These are phyloP conservation scores for Phaeosphaeria sp. DNA, from an alignment of 2,329 filamentous ascomycete genomes.

Conservation along the genomic window DNA sequence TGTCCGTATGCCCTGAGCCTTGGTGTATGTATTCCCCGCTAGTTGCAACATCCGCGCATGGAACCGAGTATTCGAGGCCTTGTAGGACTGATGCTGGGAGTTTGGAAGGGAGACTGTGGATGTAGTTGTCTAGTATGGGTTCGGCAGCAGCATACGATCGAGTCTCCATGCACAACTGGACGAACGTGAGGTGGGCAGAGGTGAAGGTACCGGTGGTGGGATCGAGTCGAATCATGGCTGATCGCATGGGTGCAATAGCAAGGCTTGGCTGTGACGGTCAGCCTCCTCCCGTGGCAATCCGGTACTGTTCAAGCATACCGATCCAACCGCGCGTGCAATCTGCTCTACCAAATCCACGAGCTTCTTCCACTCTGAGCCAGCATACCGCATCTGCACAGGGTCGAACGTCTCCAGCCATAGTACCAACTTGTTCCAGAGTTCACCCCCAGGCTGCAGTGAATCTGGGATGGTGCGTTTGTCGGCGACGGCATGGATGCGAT, in stretches of 20 bases:
- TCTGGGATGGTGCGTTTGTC: slow-evolving; percentile 49
- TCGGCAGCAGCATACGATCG: slow-evolving; percentile 62
- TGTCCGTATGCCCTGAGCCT: slow-evolving; percentile 63
- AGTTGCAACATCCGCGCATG: slow-evolving; percentile 50
- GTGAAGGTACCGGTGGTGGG: slow-evolving; percentile 71
- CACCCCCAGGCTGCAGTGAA: slow-evolving; percentile 51
- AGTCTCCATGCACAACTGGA: slow-evolving; percentile 63
- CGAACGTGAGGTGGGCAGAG: slow-evolving; percentile 64
- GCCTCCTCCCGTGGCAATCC: neutral
- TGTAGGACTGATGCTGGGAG: slow-evolving; percentile 36
- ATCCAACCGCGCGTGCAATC: slow-evolving; percentile 38
- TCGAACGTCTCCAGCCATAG: slow-evolving; percentile 59
- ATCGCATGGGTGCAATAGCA: slow-evolving; percentile 49
- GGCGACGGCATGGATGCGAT: slow-evolving; percentile 51
- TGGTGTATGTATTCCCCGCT: slow-evolving; percentile 66
- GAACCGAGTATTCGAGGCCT: slow-evolving; percentile 46
- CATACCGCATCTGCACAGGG: slow-evolving; percentile 61
- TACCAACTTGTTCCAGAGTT: slow-evolving; percentile 58
- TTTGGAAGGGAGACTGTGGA: slow-evolving; percentile 67
- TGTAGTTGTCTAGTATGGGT: slow-evolving; percentile 67
- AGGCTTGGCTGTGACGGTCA: slow-evolving; percentile 37
- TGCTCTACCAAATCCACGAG: slow-evolving; percentile 52
- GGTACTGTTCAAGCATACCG: slow-evolving; percentile 30
- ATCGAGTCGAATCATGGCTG: slow-evolving; percentile 70
- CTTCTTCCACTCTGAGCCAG: slow-evolving; percentile 55